phyloP scores from a whole-genome alignment of 2,329 filamentous ascomycete genomes.

The Neonectria ditissima region DNA sequence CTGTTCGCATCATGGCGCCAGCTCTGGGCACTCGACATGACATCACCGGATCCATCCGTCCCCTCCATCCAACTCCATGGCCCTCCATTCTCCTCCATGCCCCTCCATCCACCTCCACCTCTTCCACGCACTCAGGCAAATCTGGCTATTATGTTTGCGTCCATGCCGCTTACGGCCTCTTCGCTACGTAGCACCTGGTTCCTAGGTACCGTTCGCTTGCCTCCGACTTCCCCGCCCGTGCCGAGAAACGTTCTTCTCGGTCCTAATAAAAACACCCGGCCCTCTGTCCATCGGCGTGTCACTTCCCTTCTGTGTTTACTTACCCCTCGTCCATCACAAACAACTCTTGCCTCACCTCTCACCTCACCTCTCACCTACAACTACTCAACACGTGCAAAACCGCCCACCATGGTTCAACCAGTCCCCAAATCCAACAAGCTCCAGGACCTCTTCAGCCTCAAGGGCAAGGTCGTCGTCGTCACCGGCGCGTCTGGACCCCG shows the following conservation, averaged over 20 bases:
- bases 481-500: conserved; percentile 77
- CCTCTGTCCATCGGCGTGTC: neutral
- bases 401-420: conserved; percentile 63
- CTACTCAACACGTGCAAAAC: conserved; percentile 8
- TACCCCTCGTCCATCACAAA: neutral
- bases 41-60: conserved; percentile 42
- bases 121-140: neutral
- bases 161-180: conserved; percentile 4
- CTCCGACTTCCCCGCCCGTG: conserved; percentile 12
- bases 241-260: conserved; percentile 4
- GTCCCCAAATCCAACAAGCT: conserved; percentile 69
- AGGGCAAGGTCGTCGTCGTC: conserved; percentile 78
- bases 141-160: neutral
- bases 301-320: neutral
- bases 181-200: neutral
- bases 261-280: neutral
- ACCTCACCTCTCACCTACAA: no score
- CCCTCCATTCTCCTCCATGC: conserved; percentile 3
- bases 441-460: conserved; percentile 76
- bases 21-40: conserved; percentile 31
- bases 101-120: conserved; percentile 24
- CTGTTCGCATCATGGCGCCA: neutral
- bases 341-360: conserved; percentile 3
- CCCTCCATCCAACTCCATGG: neutral
- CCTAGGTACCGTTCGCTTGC: neutral